Percentiles rank a stretch among this genome's conserved stretches.
phyloP scores from a whole-genome alignment of 164 flowering plant species.

The Chloranthus sessilifolius region DNA sequence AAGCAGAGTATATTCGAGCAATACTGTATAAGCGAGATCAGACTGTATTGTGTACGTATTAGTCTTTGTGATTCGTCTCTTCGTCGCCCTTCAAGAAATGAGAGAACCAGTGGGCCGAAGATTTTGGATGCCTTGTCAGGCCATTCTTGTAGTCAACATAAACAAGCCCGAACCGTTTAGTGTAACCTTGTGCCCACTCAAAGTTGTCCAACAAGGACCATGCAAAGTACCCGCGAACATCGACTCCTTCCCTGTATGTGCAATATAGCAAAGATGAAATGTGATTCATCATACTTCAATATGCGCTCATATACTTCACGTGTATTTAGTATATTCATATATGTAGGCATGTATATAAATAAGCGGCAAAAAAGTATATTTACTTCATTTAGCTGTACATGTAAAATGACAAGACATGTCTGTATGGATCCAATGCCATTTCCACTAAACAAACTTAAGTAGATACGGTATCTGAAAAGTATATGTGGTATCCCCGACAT shows the following conservation, averaged over 20 bases:
- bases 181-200: constrained; percentile 83
- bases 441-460: no score
- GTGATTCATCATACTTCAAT: not conserved
- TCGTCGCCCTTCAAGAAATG: constrained; percentile 48
- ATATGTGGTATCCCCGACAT: no score
- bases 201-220: constrained; percentile 91
- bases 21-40: no score
- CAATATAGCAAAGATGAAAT: not conserved
- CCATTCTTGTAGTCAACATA: constrained; percentile 86
- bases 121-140: constrained; percentile 71
- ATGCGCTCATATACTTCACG: not conserved
- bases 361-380: no score
- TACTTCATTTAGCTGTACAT: no score
- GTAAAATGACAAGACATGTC: no score
- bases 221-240: constrained; percentile 82
- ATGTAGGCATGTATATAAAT: no score
- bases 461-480: no score
- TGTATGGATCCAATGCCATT: no score
- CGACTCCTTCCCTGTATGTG: constrained; percentile 63
- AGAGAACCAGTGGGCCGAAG: constrained; percentile 85
- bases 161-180: constrained; percentile 84
- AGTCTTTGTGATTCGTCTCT: constrained; percentile 35
- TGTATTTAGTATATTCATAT: no score
- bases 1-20: no score
- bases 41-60: no score